Evolutionary conservation across 495 filamentous ascomycete genomes (phyloP).

Genomic region (Xylaria sp.): DNA sequence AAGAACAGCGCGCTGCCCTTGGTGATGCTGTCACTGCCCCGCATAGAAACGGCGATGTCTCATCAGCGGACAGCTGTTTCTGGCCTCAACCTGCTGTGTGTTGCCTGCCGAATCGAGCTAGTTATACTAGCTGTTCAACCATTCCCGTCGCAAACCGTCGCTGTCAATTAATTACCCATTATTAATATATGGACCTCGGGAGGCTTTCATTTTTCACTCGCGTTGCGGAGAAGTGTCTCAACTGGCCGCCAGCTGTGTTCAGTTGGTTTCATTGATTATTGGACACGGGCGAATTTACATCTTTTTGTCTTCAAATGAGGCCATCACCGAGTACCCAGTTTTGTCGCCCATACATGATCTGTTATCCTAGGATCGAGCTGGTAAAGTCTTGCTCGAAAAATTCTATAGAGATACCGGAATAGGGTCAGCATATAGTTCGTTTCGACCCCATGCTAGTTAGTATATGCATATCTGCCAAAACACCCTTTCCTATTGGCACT

Average conservation of each 20-base stretch:
- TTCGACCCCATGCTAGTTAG: constrained; percentile 13
- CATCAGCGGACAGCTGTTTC: background rate
- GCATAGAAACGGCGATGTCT: constrained; percentile 29
- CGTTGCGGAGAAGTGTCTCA: background rate
- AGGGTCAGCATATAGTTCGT: background rate
- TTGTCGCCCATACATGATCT: background rate
- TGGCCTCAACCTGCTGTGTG: constrained; percentile 5
- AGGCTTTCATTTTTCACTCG: background rate
- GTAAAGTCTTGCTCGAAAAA: background rate
- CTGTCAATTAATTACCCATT: background rate
- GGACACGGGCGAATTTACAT: background rate
- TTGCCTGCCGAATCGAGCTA: constrained; percentile 38
- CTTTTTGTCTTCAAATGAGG: background rate
- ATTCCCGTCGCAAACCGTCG: constrained; percentile 21
- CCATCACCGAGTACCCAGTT: constrained; percentile 9
- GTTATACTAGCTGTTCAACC: background rate
- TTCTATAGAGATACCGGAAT: background rate
- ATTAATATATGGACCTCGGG: no score
- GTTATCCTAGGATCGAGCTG: background rate
- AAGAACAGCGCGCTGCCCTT: constrained; percentile 37
- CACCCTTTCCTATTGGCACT: background rate
- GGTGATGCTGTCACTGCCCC: constrained; percentile 34
- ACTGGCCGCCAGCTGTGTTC: constrained; percentile 11
- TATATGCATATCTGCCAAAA: background rate
- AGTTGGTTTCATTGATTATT: background rate